These are phyloP conservation scores for Helianthus annuus DNA, from an alignment of 129 eudicot species.

Conservation along the genomic window HanXRQr2.0-SUNRISE NC_035438.2:142229773-142230272, in stretches of 20 bases:
- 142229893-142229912: too few species aligned
- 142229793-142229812: too few species aligned
- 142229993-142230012: conserved; percentile 6
- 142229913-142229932: too few species aligned
- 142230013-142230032: conserved; percentile 22
- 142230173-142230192: background rate
- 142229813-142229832: too few species aligned
- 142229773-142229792: too few species aligned
- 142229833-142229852: too few species aligned
- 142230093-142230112: conserved; percentile 76
- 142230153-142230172: background rate
- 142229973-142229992: too few species aligned
- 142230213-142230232: conserved; percentile 47
- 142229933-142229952: too few species aligned
- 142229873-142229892: too few species aligned
- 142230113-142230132: conserved; percentile 76
- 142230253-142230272: conserved; percentile 70
- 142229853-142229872: too few species aligned
- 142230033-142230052: conserved; percentile 39
- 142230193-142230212: conserved; percentile 6
- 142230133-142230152: conserved; percentile 54
- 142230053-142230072: conserved; percentile 75
- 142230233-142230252: conserved; percentile 61
- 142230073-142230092: conserved; percentile 67
- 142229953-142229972: too few species aligned